phyloP scores from a whole-genome alignment of 441 rosid genomes.

The Syzygium malaccense region DNA sequence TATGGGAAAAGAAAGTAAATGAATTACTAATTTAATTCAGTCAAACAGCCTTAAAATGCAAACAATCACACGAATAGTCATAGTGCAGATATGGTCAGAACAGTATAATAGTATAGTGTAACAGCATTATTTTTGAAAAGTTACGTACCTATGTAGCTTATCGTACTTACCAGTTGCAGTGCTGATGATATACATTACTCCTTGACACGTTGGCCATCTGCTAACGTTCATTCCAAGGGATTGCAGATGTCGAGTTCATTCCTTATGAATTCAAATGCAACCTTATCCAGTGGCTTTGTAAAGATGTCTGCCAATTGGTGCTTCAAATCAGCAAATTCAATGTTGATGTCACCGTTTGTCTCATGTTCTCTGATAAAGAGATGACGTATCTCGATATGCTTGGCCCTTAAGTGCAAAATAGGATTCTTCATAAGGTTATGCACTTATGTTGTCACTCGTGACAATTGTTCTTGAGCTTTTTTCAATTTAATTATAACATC shows the following conservation, averaged over 20 bases:
- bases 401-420: not conserved
- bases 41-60: too few relatives aligned
- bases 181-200: too few relatives aligned
- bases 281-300: not conserved
- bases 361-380: not conserved
- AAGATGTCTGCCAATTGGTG: not conserved
- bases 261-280: not conserved
- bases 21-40: too few relatives aligned
- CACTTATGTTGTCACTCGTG: not conserved
- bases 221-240: not conserved
- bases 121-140: too few relatives aligned
- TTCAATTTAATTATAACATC: too few relatives aligned
- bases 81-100: too few relatives aligned
- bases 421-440: not conserved
- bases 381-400: not conserved
- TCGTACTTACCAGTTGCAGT: too few relatives aligned
- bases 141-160: too few relatives aligned
- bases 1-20: too few relatives aligned
- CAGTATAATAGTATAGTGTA: too few relatives aligned
- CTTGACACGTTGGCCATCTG: too few relatives aligned
- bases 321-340: not conserved
- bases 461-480: not conserved
- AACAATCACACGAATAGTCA: too few relatives aligned
- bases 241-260: not conserved
- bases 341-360: not conserved